phyloP scores from a whole-genome alignment of 2,329 filamentous ascomycete genomes.

The Penicillium concentricum region DNA sequence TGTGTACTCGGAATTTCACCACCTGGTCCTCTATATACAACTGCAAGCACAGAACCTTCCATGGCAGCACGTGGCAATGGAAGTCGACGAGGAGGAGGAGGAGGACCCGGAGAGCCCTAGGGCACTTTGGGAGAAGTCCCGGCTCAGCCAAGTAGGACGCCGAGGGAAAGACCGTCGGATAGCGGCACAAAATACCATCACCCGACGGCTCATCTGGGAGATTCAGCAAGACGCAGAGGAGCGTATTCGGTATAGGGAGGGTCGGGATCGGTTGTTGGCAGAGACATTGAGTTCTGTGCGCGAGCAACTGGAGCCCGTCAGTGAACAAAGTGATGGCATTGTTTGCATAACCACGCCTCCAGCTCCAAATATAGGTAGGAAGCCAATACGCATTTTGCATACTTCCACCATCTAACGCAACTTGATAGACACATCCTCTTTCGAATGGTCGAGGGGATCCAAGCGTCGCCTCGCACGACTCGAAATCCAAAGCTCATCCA shows the following conservation, averaged over 20 bases:
- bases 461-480: conserved; percentile 36
- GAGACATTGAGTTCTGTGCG: conserved; percentile 27
- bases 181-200: conserved; percentile 37
- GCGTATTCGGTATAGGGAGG: conserved; percentile 26
- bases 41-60: conserved; percentile 23
- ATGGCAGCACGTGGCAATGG: conserved; percentile 21
- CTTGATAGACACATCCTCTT: conserved; percentile 26
- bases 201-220: conserved; percentile 39
- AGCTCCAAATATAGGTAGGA: conserved; percentile 33
- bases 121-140: conserved; percentile 31
- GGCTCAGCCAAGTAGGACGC: conserved; percentile 34
- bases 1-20: conserved; percentile 34
- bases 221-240: conserved; percentile 35
- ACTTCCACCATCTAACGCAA: conserved; percentile 11
- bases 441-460: conserved; percentile 31
- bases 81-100: conserved; percentile 26
- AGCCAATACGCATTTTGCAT: background rate
- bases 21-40: conserved; percentile 33
- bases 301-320: conserved; percentile 24
- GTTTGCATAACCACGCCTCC: conserved; percentile 33
- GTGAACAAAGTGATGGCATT: conserved; percentile 29
- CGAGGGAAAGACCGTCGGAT: conserved; percentile 32
- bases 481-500: conserved; percentile 36
- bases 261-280: conserved; percentile 27
- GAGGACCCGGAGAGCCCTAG: conserved; percentile 21